These are phyloP conservation scores for Notholithocarpus densiflorus DNA, from an alignment of 306 rosid genomes.

Conservation along the genomic window DNA sequence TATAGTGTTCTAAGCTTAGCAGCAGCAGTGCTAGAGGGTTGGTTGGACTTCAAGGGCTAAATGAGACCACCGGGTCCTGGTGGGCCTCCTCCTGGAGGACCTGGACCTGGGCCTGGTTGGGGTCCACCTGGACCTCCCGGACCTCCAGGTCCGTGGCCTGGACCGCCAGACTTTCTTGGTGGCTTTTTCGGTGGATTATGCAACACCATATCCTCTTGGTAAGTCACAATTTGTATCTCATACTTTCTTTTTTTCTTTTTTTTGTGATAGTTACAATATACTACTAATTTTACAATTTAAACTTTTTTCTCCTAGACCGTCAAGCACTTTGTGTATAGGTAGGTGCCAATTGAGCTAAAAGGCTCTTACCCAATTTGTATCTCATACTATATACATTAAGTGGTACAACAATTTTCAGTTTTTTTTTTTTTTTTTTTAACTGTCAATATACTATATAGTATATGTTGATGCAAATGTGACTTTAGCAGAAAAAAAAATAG, in stretches of 20 bases:
- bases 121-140: conserved; percentile 23
- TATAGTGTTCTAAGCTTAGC: neutral
- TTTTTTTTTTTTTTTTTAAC: no score
- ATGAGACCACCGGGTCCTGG: conserved; percentile 34
- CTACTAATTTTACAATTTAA: rapidly evolving
- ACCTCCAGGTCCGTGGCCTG: neutral
- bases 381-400: no score
- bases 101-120: conserved; percentile 19
- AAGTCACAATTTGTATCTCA: neutral
- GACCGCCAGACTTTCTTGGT: conserved; percentile 6
- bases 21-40: neutral
- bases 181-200: conserved; percentile 30
- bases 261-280: no score
- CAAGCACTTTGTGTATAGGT: no score
- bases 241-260: rapidly evolving
- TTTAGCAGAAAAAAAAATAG: no score
- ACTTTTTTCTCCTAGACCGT: rapidly evolving
- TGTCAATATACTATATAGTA: no score
- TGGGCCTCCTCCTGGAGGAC: neutral
- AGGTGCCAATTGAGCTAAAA: no score
- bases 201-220: conserved; percentile 43
- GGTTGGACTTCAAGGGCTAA: neutral
- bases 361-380: no score
- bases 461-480: no score
- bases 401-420: no score